phyloP scores from a whole-genome alignment of 768 basidiomycete genomes.

The Tricholoma saponaceum region DNA sequence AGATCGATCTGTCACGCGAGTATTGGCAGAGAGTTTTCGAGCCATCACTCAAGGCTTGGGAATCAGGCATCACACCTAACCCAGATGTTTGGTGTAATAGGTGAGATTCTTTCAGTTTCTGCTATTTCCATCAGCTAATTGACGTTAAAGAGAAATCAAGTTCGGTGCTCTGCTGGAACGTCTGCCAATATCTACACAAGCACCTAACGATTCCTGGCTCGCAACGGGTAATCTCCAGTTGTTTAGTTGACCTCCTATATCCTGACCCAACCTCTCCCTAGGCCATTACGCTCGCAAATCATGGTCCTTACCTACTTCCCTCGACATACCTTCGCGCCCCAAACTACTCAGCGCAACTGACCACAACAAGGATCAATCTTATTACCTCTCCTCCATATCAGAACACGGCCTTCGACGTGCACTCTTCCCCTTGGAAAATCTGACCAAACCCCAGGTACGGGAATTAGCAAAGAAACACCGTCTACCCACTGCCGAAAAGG shows the following conservation, averaged over 20 bases:
- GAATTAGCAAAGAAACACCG: slow-evolving; percentile 57
- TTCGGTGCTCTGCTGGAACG: slow-evolving; percentile 79
- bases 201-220: slow-evolving; percentile 49
- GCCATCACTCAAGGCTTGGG: slow-evolving; percentile 77
- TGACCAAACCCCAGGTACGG: slow-evolving; percentile 71
- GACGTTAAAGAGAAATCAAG: slow-evolving; percentile 70
- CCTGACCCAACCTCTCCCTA: slow-evolving; percentile 16
- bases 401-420: slow-evolving; percentile 63
- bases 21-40: slow-evolving; percentile 94
- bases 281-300: slow-evolving; percentile 85
- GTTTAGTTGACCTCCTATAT: not conserved
- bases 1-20: slow-evolving; percentile 86
- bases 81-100: slow-evolving; percentile 92
- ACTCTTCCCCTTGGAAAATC: slow-evolving; percentile 70
- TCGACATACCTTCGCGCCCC: slow-evolving; percentile 31
- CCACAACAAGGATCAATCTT: slow-evolving; percentile 81
- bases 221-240: slow-evolving; percentile 61
- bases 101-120: slow-evolving; percentile 32
- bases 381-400: slow-evolving; percentile 79
- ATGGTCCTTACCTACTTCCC: slow-evolving; percentile 30
- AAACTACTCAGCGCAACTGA: slow-evolving; percentile 55
- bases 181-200: slow-evolving; percentile 32
- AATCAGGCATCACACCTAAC: slow-evolving; percentile 79
- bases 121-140: not conserved
- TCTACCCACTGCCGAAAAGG: slow-evolving; percentile 69